phyloP scores from a whole-genome alignment of 208 protist species.

The Leptomonas seymouri region DNA sequence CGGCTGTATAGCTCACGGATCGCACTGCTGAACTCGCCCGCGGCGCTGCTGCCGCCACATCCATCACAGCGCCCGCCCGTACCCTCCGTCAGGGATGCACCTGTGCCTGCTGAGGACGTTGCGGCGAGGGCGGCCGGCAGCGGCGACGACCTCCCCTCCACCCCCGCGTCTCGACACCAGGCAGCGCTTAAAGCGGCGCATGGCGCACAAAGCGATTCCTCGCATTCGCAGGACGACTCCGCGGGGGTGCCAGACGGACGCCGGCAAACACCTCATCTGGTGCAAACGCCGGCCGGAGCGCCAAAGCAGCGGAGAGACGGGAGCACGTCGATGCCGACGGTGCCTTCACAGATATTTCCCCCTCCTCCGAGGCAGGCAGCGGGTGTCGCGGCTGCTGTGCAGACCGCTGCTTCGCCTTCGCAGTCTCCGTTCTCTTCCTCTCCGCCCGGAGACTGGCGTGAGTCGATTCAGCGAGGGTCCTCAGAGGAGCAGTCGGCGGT shows the following conservation, averaged over 20 bases:
- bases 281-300: conserved; percentile 7
- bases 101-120: background rate
- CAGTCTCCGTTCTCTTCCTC: background rate
- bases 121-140: background rate
- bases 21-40: conserved; percentile 22
- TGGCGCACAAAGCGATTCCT: background rate
- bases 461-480: conserved; percentile 17
- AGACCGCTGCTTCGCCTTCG: background rate
- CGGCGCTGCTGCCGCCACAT: background rate
- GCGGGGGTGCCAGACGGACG: background rate
- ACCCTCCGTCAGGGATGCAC: background rate
- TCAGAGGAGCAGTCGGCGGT: conserved; percentile 24
- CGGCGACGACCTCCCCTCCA: background rate
- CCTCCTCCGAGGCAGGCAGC: background rate
- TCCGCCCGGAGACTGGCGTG: background rate
- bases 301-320: background rate
- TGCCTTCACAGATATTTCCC: background rate
- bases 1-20: conserved; percentile 58
- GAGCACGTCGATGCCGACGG: background rate
- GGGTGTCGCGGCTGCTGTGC: conserved; percentile 1
- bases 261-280: background rate
- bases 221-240: conserved; percentile 1
- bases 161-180: background rate
- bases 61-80: background rate
- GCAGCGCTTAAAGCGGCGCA: background rate